A percentile compares a stretch with the other conserved stretches of the same genome.
These are phyloP conservation scores for Phytopythium sindhum DNA, from an alignment of 352 stramenopile genomes.

Conservation along the genomic window DNA sequence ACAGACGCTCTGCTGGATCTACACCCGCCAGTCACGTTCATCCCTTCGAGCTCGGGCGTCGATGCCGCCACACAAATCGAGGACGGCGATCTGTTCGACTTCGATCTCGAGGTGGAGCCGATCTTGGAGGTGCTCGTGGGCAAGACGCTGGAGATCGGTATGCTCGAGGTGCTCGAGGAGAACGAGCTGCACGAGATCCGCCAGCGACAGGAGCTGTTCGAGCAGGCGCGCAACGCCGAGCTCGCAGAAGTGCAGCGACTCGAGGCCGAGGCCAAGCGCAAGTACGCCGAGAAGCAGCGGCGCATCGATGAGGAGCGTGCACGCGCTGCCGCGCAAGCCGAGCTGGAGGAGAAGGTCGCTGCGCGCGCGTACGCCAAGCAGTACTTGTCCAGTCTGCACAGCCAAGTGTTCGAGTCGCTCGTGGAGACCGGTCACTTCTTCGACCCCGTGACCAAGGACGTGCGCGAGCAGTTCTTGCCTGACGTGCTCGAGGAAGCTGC, in stretches of 20 bases:
- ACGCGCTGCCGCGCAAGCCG: slow-evolving; percentile 62
- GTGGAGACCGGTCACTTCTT: slow-evolving; percentile 87
- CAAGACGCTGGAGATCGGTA: slow-evolving; percentile 92
- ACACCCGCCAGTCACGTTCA: slow-evolving; percentile 78
- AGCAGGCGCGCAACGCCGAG: slow-evolving; percentile 90
- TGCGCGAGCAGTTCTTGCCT: slow-evolving; percentile 81
- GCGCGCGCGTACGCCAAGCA: slow-evolving; percentile 85
- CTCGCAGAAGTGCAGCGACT: slow-evolving; percentile 93
- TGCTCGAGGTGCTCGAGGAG: slow-evolving; percentile 95
- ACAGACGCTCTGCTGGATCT: slow-evolving; percentile 90
- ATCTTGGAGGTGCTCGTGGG: slow-evolving; percentile 95
- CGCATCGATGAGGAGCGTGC: slow-evolving; percentile 79
- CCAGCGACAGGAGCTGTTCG: slow-evolving; percentile 90
- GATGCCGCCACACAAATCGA: slow-evolving; percentile 92
- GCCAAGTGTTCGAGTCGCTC: slow-evolving; percentile 85
- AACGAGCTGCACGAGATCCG: slow-evolving; percentile 89
- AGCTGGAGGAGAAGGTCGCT: slow-evolving; percentile 92
- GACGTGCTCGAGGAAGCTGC: slow-evolving; percentile 45
- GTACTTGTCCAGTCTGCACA: slow-evolving; percentile 87
- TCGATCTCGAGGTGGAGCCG: slow-evolving; percentile 93
- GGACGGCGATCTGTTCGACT: slow-evolving; percentile 93
- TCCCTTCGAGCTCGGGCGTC: slow-evolving; percentile 84
- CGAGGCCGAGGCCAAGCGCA: slow-evolving; percentile 90
- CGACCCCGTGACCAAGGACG: slow-evolving; percentile 83
- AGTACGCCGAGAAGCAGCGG: slow-evolving; percentile 89